Conservation (phyloP, 345 rosid species). For the Bruguiera gymnorhiza region DNA sequence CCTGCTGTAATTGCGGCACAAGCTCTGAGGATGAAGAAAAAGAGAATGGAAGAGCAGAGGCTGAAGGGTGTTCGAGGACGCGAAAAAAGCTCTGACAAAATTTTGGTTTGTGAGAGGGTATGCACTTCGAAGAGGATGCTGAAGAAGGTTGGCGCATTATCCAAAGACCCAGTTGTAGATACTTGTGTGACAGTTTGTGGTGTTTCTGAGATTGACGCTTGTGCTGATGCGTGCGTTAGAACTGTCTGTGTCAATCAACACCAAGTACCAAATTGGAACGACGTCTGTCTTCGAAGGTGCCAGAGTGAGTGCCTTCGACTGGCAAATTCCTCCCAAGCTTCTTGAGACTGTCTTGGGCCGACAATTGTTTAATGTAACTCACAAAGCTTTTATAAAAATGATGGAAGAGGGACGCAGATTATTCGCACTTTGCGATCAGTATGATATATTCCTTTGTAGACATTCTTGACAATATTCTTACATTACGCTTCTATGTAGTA, state of each 20-base stretch:
- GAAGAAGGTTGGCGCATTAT: slow-evolving; percentile 78
- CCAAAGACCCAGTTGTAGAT: slow-evolving; percentile 69
- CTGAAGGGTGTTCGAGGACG: slow-evolving; percentile 69
- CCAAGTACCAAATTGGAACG: slow-evolving; percentile 88
- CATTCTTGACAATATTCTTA: no score
- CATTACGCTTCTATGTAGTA: no score
- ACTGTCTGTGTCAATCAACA: slow-evolving; percentile 83
- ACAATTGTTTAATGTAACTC: no score
- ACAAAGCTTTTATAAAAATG: no score
- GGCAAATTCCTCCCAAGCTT: slow-evolving; percentile 27
- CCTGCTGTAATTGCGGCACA: slow-evolving; percentile 71
- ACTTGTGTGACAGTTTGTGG: slow-evolving; percentile 89
- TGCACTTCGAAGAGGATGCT: slow-evolving; percentile 85
- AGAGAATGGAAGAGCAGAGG: slow-evolving; percentile 63
- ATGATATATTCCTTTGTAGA: no score
- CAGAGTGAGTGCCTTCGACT: slow-evolving; percentile 75
- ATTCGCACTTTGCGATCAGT: no score
- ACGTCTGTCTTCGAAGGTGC: slow-evolving; percentile 62
- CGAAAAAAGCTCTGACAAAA: slow-evolving; percentile 72
- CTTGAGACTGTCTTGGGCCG: no score
- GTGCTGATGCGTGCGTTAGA: slow-evolving; percentile 83
- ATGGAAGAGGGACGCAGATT: no score
- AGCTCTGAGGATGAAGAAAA: slow-evolving; percentile 63
- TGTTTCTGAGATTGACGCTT: slow-evolving; percentile 83
- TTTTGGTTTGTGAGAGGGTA: slow-evolving; percentile 87